Percentiles rank a stretch among this genome's conserved stretches.
Conservation (phyloP, 1,284 basidiomycete genomes). For the Takashimella tepidaria region DNA sequence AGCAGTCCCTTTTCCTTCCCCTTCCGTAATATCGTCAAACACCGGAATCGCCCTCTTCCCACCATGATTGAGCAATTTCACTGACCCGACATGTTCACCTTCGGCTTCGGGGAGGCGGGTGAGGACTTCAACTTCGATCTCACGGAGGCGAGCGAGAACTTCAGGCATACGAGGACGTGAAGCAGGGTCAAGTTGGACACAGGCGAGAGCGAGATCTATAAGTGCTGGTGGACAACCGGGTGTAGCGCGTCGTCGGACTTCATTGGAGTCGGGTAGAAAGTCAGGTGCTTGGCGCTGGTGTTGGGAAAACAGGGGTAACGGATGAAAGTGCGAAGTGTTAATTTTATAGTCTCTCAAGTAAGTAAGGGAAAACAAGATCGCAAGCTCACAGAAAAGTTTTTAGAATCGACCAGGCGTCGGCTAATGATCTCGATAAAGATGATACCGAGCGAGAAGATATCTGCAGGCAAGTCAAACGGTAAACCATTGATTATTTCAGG, state of each 20-base stretch:
- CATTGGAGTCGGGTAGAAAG: constrained; percentile 71
- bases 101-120: constrained; percentile 59
- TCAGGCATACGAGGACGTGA: constrained; percentile 69
- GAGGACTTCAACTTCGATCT: constrained; percentile 75
- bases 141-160: constrained; percentile 67
- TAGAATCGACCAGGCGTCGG: constrained; percentile 70
- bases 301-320: too few relatives aligned
- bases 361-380: too few relatives aligned
- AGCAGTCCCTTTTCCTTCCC: not conserved
- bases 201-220: constrained; percentile 70
- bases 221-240: constrained; percentile 74
- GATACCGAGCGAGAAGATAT: constrained; percentile 90
- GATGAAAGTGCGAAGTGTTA: too few relatives aligned
- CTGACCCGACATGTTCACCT: constrained; percentile 69
- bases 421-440: constrained; percentile 90
- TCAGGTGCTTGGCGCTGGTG: constrained; percentile 60
- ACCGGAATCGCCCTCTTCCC: constrained; percentile 52
- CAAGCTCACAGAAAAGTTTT: constrained; percentile 61
- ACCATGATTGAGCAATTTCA: constrained; percentile 57
- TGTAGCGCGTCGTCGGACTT: constrained; percentile 65
- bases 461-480: constrained; percentile 87
- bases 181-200: constrained; percentile 63
- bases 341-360: too few relatives aligned
- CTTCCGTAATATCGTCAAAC: constrained; percentile 30
- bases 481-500: constrained; percentile 89